Base-by-base conservation (phyloP, 208 protist species). In the Trypanosoma avium region DNA sequence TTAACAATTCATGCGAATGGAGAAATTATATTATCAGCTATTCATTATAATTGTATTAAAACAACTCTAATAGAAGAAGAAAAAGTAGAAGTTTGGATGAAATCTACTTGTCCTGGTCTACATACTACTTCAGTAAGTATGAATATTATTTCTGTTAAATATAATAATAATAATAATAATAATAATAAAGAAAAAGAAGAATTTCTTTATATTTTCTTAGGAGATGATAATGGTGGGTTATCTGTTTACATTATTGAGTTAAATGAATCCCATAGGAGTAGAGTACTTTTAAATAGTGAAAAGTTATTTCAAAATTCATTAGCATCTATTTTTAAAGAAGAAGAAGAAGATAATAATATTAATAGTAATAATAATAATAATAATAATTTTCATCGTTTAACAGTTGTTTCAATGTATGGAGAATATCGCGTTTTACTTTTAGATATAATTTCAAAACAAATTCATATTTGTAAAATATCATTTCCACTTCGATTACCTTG, bases 401-500 rank as follows among this genome's bases (percentile, higher is more conserved):
- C 57, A 21, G 64, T 53, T 5, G 22, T 71, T 0, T 67, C 70
- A 10, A 4, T 29, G 9, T 30, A 57, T 17, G 63, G 63, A 3
- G 67, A 64, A 46, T 71, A 52, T 38, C 48, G 53, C 8, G 52
- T 53, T 19, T 12, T 71, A 15, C 13, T 43, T 1, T 6, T 70
- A 17, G n/a, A 63, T 24, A 36, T n/a, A 9, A 3, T 5, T 1
- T 42, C 33, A 19, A 4, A 35, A n/a, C 13, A 4, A 15, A 55
- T 61, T 7, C 47, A 61, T n/a, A 47, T 43, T 27, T 21, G 8
- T 26, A n/a, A 15, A 7, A 36, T 55, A 40, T 67, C 64, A 27
- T 73, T 10, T 19, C 67, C 69, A 19, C 61, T 92, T 17, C 74
- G 73, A 1, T 69, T 92, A 9, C 80, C 86, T 9, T 83, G 70